phyloP scores from a whole-genome alignment of 345 rosid genomes.

The Eucalyptus erythrocorys region DNA sequence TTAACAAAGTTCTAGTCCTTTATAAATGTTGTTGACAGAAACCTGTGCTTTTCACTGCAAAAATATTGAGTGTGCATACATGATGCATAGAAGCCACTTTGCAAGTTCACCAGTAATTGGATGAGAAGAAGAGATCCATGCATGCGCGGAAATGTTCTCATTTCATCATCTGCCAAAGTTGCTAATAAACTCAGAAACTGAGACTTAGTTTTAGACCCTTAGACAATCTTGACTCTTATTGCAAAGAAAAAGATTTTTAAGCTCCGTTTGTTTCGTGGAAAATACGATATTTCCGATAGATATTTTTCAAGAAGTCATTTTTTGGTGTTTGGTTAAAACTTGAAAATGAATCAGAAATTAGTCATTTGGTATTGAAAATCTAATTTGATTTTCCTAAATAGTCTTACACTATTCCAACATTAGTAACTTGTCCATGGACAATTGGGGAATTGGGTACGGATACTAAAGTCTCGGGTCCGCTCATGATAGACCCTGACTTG shows the following conservation, averaged over 20 bases:
- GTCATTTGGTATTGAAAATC: too few relatives aligned
- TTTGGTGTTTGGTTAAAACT: neutral
- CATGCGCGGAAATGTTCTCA: neutral
- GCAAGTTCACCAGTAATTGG: neutral
- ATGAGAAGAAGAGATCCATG: neutral
- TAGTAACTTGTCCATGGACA: neutral
- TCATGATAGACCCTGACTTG: neutral
- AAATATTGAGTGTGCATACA: neutral
- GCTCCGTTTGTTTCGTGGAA: neutral
- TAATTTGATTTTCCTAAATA: neutral
- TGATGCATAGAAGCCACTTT: neutral
- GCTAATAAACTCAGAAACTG: neutral
- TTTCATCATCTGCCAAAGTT: neutral
- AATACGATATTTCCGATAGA: accelerated
- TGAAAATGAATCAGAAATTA: neutral
- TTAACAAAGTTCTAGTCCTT: neutral
- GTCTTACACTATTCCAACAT: neutral
- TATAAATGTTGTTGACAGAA: neutral
- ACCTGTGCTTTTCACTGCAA: neutral
- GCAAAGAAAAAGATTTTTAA: neutral
- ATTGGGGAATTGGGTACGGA: neutral
- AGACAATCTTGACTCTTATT: neutral
- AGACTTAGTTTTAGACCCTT: neutral
- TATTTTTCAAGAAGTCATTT: neutral
- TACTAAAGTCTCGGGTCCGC: neutral